These are phyloP conservation scores for Helianthus annuus DNA, from an alignment of 129 eudicot genomes.

Conservation along the genomic window HanXRQr2.0-SUNRISE NC_035436.2:24966579-24967078, in stretches of 20 bases:
- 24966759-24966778: not conserved
- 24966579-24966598: not conserved
- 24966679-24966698: not conserved
- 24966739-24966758: not conserved
- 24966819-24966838: not conserved
- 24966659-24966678: not conserved
- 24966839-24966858: not conserved
- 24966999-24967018: slow-evolving; percentile 89
- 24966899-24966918: not conserved
- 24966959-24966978: not conserved
- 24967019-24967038: slow-evolving; percentile 95
- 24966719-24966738: not conserved
- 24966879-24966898: not conserved
- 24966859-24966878: not conserved
- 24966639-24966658: not conserved
- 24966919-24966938: not conserved
- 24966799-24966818: no score
- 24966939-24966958: not conserved
- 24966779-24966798: not conserved
- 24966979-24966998: slow-evolving; percentile 52
- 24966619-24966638: not conserved
- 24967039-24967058: slow-evolving; percentile 87
- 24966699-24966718: not conserved
- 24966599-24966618: not conserved
- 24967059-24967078: slow-evolving; percentile 90